A percentile compares a stretch with the other conserved stretches of the same genome.
Evolutionary conservation across 78 protist genomes (phyloP).

Genomic region (Dictyostelium brefeldianum): DNA sequence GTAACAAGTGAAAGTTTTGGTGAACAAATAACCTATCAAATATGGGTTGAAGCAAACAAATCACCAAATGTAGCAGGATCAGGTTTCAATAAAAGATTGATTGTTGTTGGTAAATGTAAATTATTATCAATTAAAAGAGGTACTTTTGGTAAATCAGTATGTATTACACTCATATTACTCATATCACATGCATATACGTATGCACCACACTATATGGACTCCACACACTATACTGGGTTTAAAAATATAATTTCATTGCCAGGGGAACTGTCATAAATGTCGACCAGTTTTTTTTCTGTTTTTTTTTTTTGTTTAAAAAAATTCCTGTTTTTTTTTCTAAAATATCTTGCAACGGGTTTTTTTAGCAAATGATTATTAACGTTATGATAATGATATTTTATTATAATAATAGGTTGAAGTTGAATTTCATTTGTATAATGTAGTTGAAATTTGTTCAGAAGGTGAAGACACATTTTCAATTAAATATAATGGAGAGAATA

Average conservation of each 20-base stretch:
- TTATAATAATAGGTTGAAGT: slow-evolving; percentile 33
- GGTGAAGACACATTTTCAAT: slow-evolving; percentile 14
- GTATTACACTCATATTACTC: neutral
- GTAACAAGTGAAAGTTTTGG: slow-evolving; percentile 59
- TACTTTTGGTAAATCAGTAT: slow-evolving; percentile 81
- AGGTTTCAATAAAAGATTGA: slow-evolving; percentile 54
- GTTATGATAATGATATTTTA: neutral
- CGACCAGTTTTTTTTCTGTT: neutral
- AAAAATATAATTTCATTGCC: neutral
- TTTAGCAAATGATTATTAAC: too few relatives aligned
- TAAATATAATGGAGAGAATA: slow-evolving; percentile 24
- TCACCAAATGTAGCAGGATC: slow-evolving; percentile 61
- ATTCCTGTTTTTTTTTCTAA: neutral
- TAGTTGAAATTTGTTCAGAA: slow-evolving; percentile 41
- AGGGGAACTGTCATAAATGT: neutral
- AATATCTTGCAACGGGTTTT: neutral
- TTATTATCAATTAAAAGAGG: slow-evolving; percentile 59
- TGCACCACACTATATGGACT: neutral
- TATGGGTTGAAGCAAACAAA: slow-evolving; percentile 76
- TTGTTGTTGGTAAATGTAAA: slow-evolving; percentile 72
- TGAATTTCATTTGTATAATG: slow-evolving; percentile 62
- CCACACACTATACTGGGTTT: neutral
- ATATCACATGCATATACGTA: neutral
- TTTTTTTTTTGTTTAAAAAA: neutral
- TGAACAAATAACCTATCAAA: slow-evolving; percentile 36